Evolutionary conservation across 2,329 filamentous ascomycete genomes (phyloP).

Genomic region (Aspergillus transmontanensis): DNA sequence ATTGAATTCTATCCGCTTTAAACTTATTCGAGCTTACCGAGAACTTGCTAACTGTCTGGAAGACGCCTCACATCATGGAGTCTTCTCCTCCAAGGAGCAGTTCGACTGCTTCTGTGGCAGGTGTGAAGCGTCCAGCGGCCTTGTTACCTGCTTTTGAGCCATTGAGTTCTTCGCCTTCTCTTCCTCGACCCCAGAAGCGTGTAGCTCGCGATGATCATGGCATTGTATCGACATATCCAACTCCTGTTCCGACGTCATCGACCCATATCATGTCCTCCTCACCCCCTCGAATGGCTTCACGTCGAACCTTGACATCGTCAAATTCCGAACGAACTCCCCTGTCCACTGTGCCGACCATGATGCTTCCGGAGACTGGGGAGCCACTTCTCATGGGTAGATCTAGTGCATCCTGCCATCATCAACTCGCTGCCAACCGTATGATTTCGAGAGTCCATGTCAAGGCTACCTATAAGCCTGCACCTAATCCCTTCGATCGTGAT

Average conservation of each 20-base stretch:
- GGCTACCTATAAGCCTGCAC: constrained; percentile 76
- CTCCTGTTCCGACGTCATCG: constrained; percentile 89
- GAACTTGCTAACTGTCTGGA: constrained; percentile 15
- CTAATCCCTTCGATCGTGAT: constrained; percentile 68
- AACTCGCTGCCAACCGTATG: constrained; percentile 86
- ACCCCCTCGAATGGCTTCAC: constrained; percentile 63
- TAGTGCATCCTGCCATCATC: constrained; percentile 92
- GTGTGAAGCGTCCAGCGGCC: constrained; percentile 50
- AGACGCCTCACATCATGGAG: constrained; percentile 34
- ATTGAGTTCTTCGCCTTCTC: constrained; percentile 50
- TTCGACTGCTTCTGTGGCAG: constrained; percentile 37
- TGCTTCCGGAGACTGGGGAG: constrained; percentile 80
- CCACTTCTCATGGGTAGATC: constrained; percentile 85
- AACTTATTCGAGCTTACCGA: constrained; percentile 5
- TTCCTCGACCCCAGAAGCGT: constrained; percentile 52
- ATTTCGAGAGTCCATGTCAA: constrained; percentile 93
- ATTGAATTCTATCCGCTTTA: constrained; percentile 20
- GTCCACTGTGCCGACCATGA: constrained; percentile 77
- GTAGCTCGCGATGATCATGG: constrained; percentile 47
- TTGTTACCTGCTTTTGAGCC: constrained; percentile 54
- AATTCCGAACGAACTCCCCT: constrained; percentile 79
- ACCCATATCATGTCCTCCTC: constrained; percentile 89
- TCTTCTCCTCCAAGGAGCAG: constrained; percentile 42
- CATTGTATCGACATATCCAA: constrained; percentile 72
- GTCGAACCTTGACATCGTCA: constrained; percentile 60